Evolutionary conservation across 1,139 yeast species (phyloP).

Genomic region (Magnusiomyces ingens): DNA sequence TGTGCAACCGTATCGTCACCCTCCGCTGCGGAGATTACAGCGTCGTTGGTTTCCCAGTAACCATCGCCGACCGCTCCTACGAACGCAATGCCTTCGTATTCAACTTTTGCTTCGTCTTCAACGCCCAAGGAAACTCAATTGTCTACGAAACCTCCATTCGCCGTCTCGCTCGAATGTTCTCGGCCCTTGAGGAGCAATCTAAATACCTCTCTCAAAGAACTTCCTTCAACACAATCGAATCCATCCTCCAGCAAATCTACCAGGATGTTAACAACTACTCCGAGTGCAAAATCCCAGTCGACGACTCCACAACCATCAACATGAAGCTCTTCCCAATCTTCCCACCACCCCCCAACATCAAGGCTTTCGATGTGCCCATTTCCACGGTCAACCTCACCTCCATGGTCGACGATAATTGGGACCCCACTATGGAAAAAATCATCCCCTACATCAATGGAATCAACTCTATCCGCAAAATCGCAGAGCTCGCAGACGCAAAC

Average conservation of each 20-base stretch:
- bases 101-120: slow-evolving; percentile 88
- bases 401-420: slow-evolving; percentile 89
- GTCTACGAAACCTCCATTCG: slow-evolving; percentile 83
- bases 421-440: slow-evolving; percentile 88
- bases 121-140: slow-evolving; percentile 70
- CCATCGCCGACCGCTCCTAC: slow-evolving; percentile 65
- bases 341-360: slow-evolving; percentile 73
- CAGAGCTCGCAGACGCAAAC: slow-evolving; percentile 77
- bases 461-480: slow-evolving; percentile 70
- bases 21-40: slow-evolving; percentile 64
- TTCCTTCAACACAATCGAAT: slow-evolving; percentile 53
- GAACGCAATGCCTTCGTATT: slow-evolving; percentile 88
- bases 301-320: slow-evolving; percentile 82
- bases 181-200: slow-evolving; percentile 84
- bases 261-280: slow-evolving; percentile 93
- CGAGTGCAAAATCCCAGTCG: slow-evolving; percentile 91
- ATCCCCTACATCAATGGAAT: slow-evolving; percentile 83
- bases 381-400: slow-evolving; percentile 66
- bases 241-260: slow-evolving; percentile 77
- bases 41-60: slow-evolving; percentile 87
- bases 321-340: slow-evolving; percentile 83
- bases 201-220: slow-evolving; percentile 53
- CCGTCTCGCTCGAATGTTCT: slow-evolving; percentile 82
- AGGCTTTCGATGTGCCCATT: slow-evolving; percentile 78
- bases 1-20: slow-evolving; percentile 76